Conservation (phyloP, 345 rosid genomes). For the Nasturtium officinale region DNA sequence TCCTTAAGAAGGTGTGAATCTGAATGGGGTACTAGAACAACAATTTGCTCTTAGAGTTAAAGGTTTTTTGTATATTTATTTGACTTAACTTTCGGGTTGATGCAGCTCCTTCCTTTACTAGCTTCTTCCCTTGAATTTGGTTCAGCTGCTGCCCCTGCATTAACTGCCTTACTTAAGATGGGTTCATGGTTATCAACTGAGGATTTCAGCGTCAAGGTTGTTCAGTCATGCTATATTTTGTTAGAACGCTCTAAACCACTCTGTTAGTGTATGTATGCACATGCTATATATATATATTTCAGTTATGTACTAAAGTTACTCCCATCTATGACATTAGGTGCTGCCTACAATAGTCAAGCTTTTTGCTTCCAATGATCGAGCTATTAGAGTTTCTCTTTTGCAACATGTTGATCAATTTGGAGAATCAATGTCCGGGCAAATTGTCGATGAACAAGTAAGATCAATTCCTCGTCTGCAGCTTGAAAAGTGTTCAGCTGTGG, state of each 20-base stretch:
- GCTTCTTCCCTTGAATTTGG: constrained; percentile 99
- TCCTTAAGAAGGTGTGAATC: constrained; percentile 77
- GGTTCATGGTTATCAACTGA: constrained; percentile 94
- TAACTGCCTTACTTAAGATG: constrained; percentile 89
- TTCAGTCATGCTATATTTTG: constrained; percentile 20
- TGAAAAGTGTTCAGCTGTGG: constrained; percentile 9
- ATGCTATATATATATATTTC: constrained; percentile 14
- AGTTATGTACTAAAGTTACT: constrained; percentile 28
- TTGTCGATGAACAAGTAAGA: constrained; percentile 94
- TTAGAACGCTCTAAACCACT: constrained; percentile 6
- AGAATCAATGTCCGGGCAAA: constrained; percentile 78
- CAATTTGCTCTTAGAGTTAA: constrained; percentile 17
- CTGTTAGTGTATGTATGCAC: constrained; percentile 1
- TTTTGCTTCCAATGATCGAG: constrained; percentile 92
- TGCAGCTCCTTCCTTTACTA: constrained; percentile 94
- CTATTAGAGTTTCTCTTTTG: constrained; percentile 85
- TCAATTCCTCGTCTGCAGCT: constrained; percentile 18
- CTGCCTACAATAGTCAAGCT: constrained; percentile 87
- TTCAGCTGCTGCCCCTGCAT: constrained; percentile 94
- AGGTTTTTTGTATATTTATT: constrained; percentile 29
- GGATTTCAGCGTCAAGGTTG: constrained; percentile 85
- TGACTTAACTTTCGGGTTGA: constrained; percentile 44
- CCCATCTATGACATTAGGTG: constrained; percentile 55
- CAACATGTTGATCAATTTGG: constrained; percentile 98
- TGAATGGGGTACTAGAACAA: constrained; percentile 35